Evolutionary conservation across 805 yeast genomes (phyloP).

Genomic region (Monosporozyma aquatica): DNA sequence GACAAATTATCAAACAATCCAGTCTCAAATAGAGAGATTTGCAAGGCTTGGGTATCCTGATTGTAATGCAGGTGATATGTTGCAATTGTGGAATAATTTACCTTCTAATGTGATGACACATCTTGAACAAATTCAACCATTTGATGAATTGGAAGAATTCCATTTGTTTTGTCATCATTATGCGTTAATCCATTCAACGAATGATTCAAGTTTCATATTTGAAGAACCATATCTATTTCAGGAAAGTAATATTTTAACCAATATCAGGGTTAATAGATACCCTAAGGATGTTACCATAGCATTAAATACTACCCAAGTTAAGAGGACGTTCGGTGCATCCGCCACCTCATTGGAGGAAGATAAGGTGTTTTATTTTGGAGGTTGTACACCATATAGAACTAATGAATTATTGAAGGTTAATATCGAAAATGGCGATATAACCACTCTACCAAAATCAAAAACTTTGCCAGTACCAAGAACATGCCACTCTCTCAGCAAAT

Average conservation of each 20-base stretch:
- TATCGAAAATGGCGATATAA: neutral
- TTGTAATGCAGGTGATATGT: slow-evolving; percentile 46
- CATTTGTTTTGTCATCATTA: slow-evolving; percentile 69
- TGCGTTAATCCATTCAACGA: slow-evolving; percentile 55
- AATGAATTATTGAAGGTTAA: slow-evolving; percentile 14
- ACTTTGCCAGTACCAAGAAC: slow-evolving; percentile 36
- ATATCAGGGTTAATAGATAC: neutral
- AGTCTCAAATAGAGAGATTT: slow-evolving; percentile 45
- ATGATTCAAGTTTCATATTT: slow-evolving; percentile 17
- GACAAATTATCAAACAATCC: slow-evolving; percentile 41
- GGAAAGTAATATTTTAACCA: neutral
- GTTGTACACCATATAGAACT: slow-evolving; percentile 26
- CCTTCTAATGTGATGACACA: slow-evolving; percentile 31
- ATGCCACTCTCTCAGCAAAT: slow-evolving; percentile 45
- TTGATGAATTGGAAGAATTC: slow-evolving; percentile 83
- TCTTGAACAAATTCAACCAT: slow-evolving; percentile 49
- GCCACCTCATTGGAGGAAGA: slow-evolving; percentile 5
- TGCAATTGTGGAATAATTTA: slow-evolving; percentile 50
- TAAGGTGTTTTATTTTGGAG: slow-evolving; percentile 30
- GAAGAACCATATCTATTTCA: slow-evolving; percentile 5
- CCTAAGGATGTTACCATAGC: neutral
- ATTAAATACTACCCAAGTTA: slow-evolving; percentile 2
- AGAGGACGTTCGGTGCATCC: slow-evolving; percentile 22
- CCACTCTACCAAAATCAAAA: slow-evolving; percentile 6
- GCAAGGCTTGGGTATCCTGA: slow-evolving; percentile 34